Conservation (phyloP, 1,284 basidiomycete species). For the Clitocybe nebularis region DNA sequence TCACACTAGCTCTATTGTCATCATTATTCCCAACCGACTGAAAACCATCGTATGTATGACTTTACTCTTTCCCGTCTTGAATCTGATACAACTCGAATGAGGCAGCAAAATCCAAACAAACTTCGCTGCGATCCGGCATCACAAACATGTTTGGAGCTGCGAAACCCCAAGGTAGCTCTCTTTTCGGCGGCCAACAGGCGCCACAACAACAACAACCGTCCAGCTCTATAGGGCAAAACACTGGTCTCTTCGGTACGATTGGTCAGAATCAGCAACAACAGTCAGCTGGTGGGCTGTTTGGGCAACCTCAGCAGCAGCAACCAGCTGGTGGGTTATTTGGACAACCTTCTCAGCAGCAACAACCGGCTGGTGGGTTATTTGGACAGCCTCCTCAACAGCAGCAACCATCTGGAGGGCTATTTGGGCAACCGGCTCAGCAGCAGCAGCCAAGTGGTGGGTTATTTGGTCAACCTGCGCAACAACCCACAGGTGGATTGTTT, state of each 20-base stretch:
- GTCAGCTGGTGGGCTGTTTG: slow-evolving; percentile 12
- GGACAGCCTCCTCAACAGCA: slow-evolving; percentile 16
- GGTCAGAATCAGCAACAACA: slow-evolving; percentile 11
- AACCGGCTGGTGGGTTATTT: slow-evolving; percentile 12
- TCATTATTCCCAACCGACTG: no score
- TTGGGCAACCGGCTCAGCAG: slow-evolving; percentile 18
- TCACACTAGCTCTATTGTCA: no score
- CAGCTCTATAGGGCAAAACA: neutral
- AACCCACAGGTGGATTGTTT: slow-evolving; percentile 12
- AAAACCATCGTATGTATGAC: no score
- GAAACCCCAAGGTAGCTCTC: slow-evolving; percentile 20
- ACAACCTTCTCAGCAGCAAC: slow-evolving; percentile 20
- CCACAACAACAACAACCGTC: slow-evolving; percentile 25
- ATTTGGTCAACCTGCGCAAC: slow-evolving; percentile 28
- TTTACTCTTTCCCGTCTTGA: no score
- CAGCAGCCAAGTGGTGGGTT: slow-evolving; percentile 16
- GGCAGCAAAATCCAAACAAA: no score
- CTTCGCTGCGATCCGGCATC: no score
- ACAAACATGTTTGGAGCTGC: slow-evolving; percentile 34
- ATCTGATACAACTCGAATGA: no score
- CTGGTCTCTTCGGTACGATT: no score
- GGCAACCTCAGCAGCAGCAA: slow-evolving; percentile 11
- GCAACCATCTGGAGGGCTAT: slow-evolving; percentile 11
- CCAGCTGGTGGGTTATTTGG: slow-evolving; percentile 22
- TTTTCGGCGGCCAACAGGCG: slow-evolving; percentile 31